phyloP scores from a whole-genome alignment of 1,284 basidiomycete genomes.

The Tilletia caries region DNA sequence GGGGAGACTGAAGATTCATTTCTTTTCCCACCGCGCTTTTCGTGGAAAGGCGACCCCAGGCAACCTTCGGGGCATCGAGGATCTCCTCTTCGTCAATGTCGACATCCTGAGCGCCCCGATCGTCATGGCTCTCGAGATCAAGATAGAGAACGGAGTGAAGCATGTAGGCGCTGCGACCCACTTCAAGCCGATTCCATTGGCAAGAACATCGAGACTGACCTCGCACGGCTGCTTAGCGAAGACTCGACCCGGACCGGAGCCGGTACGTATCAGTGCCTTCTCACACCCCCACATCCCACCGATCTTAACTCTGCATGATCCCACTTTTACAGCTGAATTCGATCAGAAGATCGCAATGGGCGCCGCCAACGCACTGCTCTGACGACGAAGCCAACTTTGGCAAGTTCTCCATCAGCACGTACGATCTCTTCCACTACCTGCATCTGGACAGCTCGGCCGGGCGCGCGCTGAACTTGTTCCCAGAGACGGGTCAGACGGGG shows the following conservation, averaged over 20 bases:
- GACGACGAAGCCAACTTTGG: constrained; percentile 77
- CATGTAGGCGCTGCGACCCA: constrained; percentile 58
- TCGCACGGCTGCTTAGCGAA: constrained; percentile 67
- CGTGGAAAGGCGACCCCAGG: constrained; percentile 74
- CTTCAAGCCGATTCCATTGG: constrained; percentile 66
- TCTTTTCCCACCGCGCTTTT: constrained; percentile 32
- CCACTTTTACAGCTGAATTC: constrained; percentile 69
- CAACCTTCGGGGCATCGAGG: constrained; percentile 88
- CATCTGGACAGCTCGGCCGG: constrained; percentile 91
- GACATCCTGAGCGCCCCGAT: constrained; percentile 83
- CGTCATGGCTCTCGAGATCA: constrained; percentile 81
- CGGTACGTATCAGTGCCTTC: neutral
- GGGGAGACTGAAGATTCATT: too few species aligned
- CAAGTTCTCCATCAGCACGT: constrained; percentile 74
- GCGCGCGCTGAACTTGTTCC: constrained; percentile 81
- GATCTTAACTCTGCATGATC: neutral
- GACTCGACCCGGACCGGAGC: constrained; percentile 26
- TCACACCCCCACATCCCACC: neutral
- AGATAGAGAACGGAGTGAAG: constrained; percentile 59
- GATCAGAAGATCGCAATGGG: constrained; percentile 74
- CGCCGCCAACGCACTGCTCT: constrained; percentile 74
- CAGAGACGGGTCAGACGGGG: constrained; percentile 56
- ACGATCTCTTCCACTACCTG: constrained; percentile 93
- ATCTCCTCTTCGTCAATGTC: constrained; percentile 78
- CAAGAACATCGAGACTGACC: constrained; percentile 78